A percentile compares a stretch with the other conserved stretches of the same genome.
Conservation (phyloP, 2,329 filamentous ascomycete genomes). For the Penicillium sp. region DNA sequence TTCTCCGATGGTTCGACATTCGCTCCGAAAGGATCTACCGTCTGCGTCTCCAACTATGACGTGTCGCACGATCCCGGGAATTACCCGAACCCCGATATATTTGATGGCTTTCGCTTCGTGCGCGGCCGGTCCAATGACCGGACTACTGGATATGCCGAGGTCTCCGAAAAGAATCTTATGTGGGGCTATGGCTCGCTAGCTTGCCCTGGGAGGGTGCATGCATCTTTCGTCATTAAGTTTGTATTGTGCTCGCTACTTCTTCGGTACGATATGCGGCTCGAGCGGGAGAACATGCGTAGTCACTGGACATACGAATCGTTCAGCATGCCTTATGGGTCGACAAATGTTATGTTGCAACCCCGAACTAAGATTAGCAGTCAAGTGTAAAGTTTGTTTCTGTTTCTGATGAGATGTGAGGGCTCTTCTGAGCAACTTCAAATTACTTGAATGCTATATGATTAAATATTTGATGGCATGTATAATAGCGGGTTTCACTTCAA, state of each 20-base stretch:
- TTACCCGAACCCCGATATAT: neutral
- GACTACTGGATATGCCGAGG: neutral
- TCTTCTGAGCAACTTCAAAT: neutral
- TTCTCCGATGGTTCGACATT: neutral
- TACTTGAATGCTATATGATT: neutral
- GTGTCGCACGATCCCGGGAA: neutral
- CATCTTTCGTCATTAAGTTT: neutral
- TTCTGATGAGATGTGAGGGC: neutral
- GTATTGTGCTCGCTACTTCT: neutral
- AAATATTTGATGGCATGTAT: neutral
- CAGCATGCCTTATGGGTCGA: neutral
- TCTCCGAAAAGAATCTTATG: neutral
- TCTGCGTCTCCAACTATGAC: neutral
- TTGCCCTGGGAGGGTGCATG: neutral
- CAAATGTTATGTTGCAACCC: neutral
- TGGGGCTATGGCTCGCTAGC: neutral
- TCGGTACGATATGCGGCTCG: neutral
- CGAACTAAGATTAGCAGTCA: neutral
- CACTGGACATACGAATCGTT: neutral
- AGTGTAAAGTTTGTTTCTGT: neutral
- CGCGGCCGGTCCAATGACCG: neutral
- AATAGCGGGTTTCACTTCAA: neutral
- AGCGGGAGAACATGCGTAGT: neutral
- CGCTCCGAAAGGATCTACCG: neutral
- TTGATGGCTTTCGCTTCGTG: neutral